phyloP scores from a whole-genome alignment of 352 stramenopile species.

The Globisporangium paroecandrum region DNA sequence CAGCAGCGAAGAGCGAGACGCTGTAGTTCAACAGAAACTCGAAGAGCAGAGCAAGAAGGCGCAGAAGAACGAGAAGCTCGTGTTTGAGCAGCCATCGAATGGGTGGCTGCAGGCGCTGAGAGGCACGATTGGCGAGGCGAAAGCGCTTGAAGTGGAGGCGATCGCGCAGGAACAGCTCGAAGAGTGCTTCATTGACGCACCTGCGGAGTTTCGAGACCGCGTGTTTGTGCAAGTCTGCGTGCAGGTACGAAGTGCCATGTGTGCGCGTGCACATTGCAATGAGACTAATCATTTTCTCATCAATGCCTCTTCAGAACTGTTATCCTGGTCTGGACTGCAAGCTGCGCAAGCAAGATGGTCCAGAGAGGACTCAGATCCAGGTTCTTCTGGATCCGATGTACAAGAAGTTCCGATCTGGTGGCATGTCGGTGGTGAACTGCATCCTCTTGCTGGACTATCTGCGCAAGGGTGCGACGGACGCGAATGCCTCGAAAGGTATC shows the following conservation, averaged over 20 bases:
- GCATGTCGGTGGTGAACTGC: constrained; percentile 48
- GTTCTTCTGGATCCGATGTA: constrained; percentile 66
- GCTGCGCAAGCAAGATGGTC: constrained; percentile 25
- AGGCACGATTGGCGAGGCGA: constrained; percentile 22
- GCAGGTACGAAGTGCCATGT: constrained; percentile 34
- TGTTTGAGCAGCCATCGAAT: constrained; percentile 42
- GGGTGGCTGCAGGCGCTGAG: constrained; percentile 52
- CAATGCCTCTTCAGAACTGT: constrained; percentile 34
- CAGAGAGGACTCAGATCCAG: constrained; percentile 31
- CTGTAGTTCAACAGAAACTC: constrained; percentile 30
- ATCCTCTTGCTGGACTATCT: constrained; percentile 50
- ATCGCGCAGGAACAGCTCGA: constrained; percentile 23
- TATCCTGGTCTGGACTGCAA: constrained; percentile 70
- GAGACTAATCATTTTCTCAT: background rate
- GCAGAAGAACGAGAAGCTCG: constrained; percentile 40
- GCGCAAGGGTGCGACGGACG: constrained; percentile 43
- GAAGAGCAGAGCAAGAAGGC: constrained; percentile 16
- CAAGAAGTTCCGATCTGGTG: constrained; percentile 57
- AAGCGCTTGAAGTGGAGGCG: constrained; percentile 16
- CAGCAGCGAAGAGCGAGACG: constrained; percentile 30
- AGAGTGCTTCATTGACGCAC: constrained; percentile 31
- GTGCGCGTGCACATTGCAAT: background rate
- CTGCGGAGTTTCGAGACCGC: constrained; percentile 48
- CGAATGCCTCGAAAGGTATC: constrained; percentile 33
- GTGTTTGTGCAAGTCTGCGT: constrained; percentile 74